Percentiles rank a stretch among this genome's conserved stretches.
Conservation (phyloP, 108 stramenopile species). For the Cyclotella choctawhatcheeana region DNA sequence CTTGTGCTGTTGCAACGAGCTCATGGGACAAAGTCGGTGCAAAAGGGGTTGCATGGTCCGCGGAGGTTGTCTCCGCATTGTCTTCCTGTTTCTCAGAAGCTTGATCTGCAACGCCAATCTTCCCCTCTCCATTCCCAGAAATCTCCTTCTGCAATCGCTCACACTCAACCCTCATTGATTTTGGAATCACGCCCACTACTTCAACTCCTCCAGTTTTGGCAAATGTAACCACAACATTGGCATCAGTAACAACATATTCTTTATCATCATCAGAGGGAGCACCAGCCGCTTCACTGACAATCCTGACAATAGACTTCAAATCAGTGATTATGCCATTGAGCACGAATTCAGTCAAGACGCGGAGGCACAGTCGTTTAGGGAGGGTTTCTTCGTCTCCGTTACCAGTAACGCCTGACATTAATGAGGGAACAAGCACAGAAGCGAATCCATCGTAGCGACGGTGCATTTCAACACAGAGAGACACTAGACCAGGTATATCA, state of each 20-base stretch:
- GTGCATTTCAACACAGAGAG: constrained; percentile 78
- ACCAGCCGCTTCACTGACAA: constrained; percentile 73
- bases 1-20: constrained; percentile 15
- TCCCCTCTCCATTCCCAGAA: constrained; percentile 29
- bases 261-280: constrained; percentile 51
- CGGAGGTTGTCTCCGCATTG: constrained; percentile 4
- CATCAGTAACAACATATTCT: constrained; percentile 82
- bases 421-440: constrained; percentile 45
- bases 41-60: constrained; percentile 24
- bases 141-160: constrained; percentile 40
- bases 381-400: constrained; percentile 44
- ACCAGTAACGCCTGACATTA: constrained; percentile 59
- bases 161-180: constrained; percentile 39
- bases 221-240: constrained; percentile 76
- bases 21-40: constrained; percentile 19
- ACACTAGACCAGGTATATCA: constrained; percentile 70
- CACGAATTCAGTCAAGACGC: constrained; percentile 76
- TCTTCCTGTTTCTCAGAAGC: background rate
- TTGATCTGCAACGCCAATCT: background rate
- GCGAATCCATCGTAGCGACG: constrained; percentile 67
- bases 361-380: constrained; percentile 64
- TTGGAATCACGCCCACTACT: constrained; percentile 64
- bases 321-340: constrained; percentile 69
- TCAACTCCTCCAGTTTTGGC: constrained; percentile 81
- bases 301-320: constrained; percentile 67